Evolutionary conservation across 306 rosid species (phyloP), one percentile per base, ranked within the genome.

Genomic region (Lithocarpus polystachyus): DNA sequence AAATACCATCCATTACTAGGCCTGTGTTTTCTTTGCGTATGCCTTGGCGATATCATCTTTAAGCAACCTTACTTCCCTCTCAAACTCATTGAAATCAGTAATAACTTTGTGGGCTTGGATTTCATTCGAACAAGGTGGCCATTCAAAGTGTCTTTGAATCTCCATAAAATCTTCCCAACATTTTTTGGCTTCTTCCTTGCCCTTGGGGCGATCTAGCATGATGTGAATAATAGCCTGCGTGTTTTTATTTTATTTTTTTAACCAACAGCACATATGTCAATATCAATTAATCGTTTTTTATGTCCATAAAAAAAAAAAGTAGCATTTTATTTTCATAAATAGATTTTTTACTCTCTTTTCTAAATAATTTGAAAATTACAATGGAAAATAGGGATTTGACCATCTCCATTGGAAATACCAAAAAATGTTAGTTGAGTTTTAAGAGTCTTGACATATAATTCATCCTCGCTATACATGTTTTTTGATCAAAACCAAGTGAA

Each of bases 161-260:
- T 4, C 3, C 56, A 8, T 4, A 70, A 79, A 86, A 43, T 73
- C 73, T 5, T 82, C 52, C 89, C 84, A 82, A 5, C 3, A 33
- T 13, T 64, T 4, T 68, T 60, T 19, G 15, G 84, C 86, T 19
- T 53, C 37, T 23, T 26, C 13, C 0, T 67, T 0, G 0, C 45
- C 45, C 53, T 12, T 48, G 53, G 8, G 22, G 9, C 26, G 4
- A 6, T 18, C 77, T 19, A 0, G 19, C 82, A 82, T 68, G 24
- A 60, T 5, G 68, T 82, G 2, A 53, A 79, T 61, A 23, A 86
- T 73, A 69, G 86, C 82, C 89, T 86, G 75, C 54, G 13, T 23
- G 56, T 20, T 51, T 18, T 28, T 64, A 60, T 40, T 56, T 70
- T 43, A 28, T 17, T 5, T 56, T 75, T 40, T 56, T 61, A 10